Base-by-base conservation (phyloP, 495 filamentous ascomycete genomes). In the Aspergillus egyptiacus region DNA sequence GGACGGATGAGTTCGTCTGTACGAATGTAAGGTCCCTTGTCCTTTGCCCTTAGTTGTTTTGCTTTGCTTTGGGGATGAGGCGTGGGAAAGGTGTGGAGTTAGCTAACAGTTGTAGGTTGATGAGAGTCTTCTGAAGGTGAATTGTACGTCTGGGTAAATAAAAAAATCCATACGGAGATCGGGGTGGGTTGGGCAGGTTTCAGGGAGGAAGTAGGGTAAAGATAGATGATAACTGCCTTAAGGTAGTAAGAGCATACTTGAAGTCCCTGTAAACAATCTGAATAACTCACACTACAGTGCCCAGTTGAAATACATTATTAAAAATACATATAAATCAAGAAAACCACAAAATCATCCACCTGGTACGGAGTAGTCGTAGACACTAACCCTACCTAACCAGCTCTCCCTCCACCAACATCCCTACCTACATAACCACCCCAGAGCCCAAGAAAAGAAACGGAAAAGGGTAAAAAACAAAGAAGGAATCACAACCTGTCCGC, bases 1-100 rank as follows among this genome's bases (percentile, higher is more conserved):
- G 76, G 5, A 68, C 65, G 33, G 57, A 75, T 43, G 50, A 62
- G 7, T 79, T 76, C 53, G 68, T 70, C 34, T 83, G 80, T 58
- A 68, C 68, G 9, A 78, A 78, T 70, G 76, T 81, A 46, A 49
- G 67, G 58, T 38, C 17, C 15, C 22, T n/a, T 15, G 10, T 5
- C 17, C 11, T 17, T 27, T 20, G n/a, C 5, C 8, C 24, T 2
- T 14, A 1, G 4, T 42, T 10, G 25, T 5, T 27, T 27, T 5
- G 25, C 5, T 27, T 10, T 27, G 10, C 10, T 5, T 27, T 27
- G 25, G 25, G 25, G 10, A 10, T 27, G 25, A 5, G 5, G 25
- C 10, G 5, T 27, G 5, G 25, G 10, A 5, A 10, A 5, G 5
- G 5, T 5, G 10, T 27, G 25, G 10, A 27, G 25, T 3, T 17